Base-by-base conservation (phyloP, 371 early-diverging fungal species). In the Saksenaea vasiformis region DNA sequence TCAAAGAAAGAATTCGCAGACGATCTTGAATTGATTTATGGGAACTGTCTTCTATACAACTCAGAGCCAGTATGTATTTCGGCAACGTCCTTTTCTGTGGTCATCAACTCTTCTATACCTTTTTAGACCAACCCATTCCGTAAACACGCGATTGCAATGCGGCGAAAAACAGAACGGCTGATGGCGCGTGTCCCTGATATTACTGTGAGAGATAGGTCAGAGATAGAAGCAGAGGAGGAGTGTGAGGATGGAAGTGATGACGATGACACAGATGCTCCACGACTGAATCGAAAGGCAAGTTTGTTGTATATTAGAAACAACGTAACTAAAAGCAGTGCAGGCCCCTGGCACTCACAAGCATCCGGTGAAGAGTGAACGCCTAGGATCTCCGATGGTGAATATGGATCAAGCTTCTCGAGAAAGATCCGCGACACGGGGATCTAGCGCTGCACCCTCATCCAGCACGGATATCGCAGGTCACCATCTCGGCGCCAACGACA, bases 21-120 rank as follows among this genome's bases (percentile, higher is more conserved):
- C 28, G 97, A 97, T 69, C 70, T 95, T 13, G 76, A 87, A 54
- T 76, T 95, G 41, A 95, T 97, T 24, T 94, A 93, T 73, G 74
- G 81, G 15, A 97, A 97, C 68, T 95, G 95, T 70, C 72, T 93
- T 35, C 65, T 72, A 0, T 97, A 93, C 79, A 97, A 97, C 67
- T 83, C 88, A 11, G 77, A 84, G 34, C 90, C 90, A 22, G 84
- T 80, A 65, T 65, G 76, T 65, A 37, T 31, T 7, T 31, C 7
- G 2, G 7, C 31, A 2, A n/a, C 62, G 44, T 59, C 4, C 54
- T 56, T 11, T 10, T 47, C 13, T 22, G 55, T 51, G 38, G n/a
- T 19, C 36, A 11, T 62, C 26, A 13, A 36, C n/a, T 19, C 19
- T 43, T 22, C 51, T 24, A 1, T 38, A 38, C 9, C 63, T 35